These are phyloP conservation scores for Starmerella sp. DNA, from an alignment of 805 yeast species.

Conservation along the genomic window DNA sequence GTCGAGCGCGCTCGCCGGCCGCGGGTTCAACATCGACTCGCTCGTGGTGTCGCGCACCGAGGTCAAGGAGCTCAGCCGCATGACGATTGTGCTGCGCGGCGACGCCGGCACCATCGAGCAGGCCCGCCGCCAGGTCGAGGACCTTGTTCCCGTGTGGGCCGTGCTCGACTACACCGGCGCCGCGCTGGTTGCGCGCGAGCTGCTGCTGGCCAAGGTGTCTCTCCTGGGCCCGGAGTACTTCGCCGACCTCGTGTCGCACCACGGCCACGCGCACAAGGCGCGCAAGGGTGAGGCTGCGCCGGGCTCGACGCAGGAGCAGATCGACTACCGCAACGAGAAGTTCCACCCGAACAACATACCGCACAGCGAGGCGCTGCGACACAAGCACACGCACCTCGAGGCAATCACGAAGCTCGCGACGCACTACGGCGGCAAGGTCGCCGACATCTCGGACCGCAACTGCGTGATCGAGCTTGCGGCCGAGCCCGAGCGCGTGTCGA, in stretches of 20 bases:
- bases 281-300: conserved; percentile 29
- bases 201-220: conserved; percentile 82
- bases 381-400: conserved; percentile 78
- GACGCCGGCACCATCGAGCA: conserved; percentile 95
- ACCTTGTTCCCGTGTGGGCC: conserved; percentile 95
- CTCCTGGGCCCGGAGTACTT: conserved; percentile 96
- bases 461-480: conserved; percentile 91
- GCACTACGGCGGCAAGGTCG: conserved; percentile 87
- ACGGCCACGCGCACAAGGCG: conserved; percentile 36
- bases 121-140: conserved; percentile 96
- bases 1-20: conserved; percentile 91
- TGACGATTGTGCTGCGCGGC: conserved; percentile 91
- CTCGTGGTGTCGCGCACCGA: conserved; percentile 94
- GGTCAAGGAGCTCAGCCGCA: conserved; percentile 85
- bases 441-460: conserved; percentile 85
- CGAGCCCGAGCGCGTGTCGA: conserved; percentile 78
- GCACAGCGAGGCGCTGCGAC: conserved; percentile 85
- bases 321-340: conserved; percentile 26
- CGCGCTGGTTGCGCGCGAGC: conserved; percentile 82
- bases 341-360: conserved; percentile 85
- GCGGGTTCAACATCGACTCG: conserved; percentile 97
- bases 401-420: conserved; percentile 69
- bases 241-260: conserved; percentile 85
- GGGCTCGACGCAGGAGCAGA: conserved; percentile 26
- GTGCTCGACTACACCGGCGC: conserved; percentile 88